phyloP scores from a whole-genome alignment of 768 basidiomycete genomes.

The Pisolithus tinctorius region DNA sequence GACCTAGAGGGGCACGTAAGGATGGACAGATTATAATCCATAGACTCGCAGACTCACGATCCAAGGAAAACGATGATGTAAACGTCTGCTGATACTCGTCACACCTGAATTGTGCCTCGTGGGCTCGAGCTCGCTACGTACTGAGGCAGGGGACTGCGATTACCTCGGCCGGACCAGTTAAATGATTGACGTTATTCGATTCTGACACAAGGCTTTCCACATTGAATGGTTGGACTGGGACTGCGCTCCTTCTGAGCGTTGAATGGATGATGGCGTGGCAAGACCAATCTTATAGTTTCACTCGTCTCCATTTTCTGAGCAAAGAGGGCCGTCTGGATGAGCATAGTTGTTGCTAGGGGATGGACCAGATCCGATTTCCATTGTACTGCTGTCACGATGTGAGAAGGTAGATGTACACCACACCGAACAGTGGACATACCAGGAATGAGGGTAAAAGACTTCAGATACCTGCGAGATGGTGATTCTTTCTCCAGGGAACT shows the following conservation, averaged over 20 bases:
- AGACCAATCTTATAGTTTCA: neutral
- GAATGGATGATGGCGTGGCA: constrained; percentile 11
- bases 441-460: too few relatives aligned
- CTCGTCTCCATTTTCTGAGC: constrained; percentile 5
- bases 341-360: too few relatives aligned
- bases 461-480: too few relatives aligned
- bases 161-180: neutral
- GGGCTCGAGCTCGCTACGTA: constrained; percentile 2
- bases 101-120: constrained; percentile 6
- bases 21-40: neutral
- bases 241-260: neutral
- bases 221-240: neutral
- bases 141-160: constrained; percentile 17
- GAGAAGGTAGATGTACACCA: too few relatives aligned
- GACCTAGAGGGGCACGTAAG: constrained; percentile 16
- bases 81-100: constrained; percentile 19
- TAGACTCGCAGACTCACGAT: constrained; percentile 15
- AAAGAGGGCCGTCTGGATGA: neutral
- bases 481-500: too few relatives aligned
- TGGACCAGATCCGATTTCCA: too few relatives aligned
- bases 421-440: too few relatives aligned
- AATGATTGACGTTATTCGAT: neutral
- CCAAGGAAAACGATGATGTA: constrained; percentile 26
- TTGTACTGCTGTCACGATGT: too few relatives aligned
- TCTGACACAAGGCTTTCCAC: constrained; percentile 15